Evolutionary conservation across 495 filamentous ascomycete genomes (phyloP), one percentile per base, ranked within the genome.

Genomic region (Cetradonia linearis): DNA sequence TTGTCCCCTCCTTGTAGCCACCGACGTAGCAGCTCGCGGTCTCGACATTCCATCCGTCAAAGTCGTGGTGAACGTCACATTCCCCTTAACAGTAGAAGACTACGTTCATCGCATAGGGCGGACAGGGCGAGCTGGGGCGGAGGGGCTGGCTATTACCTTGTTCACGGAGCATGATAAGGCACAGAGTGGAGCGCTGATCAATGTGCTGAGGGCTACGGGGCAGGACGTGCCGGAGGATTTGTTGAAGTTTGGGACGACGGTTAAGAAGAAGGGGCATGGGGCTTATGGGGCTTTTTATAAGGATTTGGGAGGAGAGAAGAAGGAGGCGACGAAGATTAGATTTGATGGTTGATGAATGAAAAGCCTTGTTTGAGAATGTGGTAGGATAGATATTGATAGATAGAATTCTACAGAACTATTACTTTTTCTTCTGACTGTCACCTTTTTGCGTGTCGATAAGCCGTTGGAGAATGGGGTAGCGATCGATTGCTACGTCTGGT

Each of bases 251-350:
- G 93, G 93, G 57, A 92, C 88, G n/a, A 96, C 91, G 16, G 93
- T 98, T 34, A 97, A 96, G 80, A 95, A 94, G 79, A 97, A 96
- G 88, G 83, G 81, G 46, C 92, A 98, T 72, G 87, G 87, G 57
- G 84, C 84, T 10, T 98, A 96, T 70, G 93, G 93, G 48, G 88
- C 89, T 1, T 96, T 96, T 67, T 94, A 83, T 77, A 95, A 91
- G 70, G 88, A 96, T 44, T 65, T 72, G 40, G 87, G 86, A 56
- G 64, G 60, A 37, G 64, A 55, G 58, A 84, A 78, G 69, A 88
- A 91, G 76, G 82, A 87, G 69, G 87, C 87, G 0, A 94, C 86
- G 59, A 97, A 95, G 78, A 96, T 96, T 68, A 89, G 79, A 37
- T 97, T 97, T 74, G 59, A 61, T 38, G 54, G 40, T 44, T 56